These are phyloP conservation scores for Penicillium bovifimosum DNA, from an alignment of 495 filamentous ascomycete genomes.

Conservation along the genomic window DNA sequence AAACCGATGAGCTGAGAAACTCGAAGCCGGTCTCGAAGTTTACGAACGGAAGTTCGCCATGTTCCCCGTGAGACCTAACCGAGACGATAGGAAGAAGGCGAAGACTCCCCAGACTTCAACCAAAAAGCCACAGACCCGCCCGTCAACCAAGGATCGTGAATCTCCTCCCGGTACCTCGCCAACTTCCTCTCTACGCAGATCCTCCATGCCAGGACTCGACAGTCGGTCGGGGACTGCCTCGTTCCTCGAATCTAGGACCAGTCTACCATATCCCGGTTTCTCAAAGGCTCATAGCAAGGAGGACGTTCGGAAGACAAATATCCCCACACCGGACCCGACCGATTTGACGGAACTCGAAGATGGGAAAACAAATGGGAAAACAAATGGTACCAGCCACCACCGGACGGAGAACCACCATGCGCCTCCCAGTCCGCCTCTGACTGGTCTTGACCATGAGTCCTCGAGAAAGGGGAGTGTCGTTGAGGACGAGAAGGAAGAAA, in stretches of 20 bases:
- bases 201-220: conserved; percentile 49
- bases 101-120: conserved; percentile 23
- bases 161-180: conserved; percentile 35
- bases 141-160: conserved; percentile 46
- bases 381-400: conserved; percentile 18
- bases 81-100: conserved; percentile 31
- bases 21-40: conserved; percentile 23
- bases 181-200: conserved; percentile 37
- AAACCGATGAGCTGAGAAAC: conserved; percentile 6
- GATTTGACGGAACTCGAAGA: conserved; percentile 57
- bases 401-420: conserved; percentile 33
- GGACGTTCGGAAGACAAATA: conserved; percentile 60
- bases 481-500: conserved; percentile 38
- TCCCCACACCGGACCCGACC: conserved; percentile 73
- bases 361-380: conserved; percentile 22
- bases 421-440: conserved; percentile 62
- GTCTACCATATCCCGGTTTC: conserved; percentile 76
- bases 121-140: conserved; percentile 27
- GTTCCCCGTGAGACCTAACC: conserved; percentile 43
- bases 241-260: conserved; percentile 51
- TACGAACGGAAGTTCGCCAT: conserved; percentile 33
- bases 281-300: conserved; percentile 90
- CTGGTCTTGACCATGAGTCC: conserved; percentile 45
- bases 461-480: conserved; percentile 41
- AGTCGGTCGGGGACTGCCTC: conserved; percentile 36